Evolutionary conservation across 768 basidiomycete species (phyloP).

Genomic region (Strobilomyces confusus): DNA sequence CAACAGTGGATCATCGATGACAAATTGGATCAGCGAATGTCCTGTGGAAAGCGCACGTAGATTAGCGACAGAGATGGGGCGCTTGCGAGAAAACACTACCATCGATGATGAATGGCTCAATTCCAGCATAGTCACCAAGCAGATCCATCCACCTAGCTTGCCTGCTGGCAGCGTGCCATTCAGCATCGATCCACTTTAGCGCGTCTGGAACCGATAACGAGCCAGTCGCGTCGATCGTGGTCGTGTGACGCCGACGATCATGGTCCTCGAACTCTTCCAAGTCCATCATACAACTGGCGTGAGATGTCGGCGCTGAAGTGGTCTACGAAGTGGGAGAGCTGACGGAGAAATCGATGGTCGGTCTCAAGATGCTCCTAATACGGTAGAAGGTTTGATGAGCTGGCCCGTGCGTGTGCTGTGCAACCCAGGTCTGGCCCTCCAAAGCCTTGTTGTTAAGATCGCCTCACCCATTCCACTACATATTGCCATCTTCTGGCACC

Average conservation of each 20-base stretch:
- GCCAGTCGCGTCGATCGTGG: neutral
- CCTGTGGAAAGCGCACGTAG: slow-evolving; percentile 34
- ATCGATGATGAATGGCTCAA: slow-evolving; percentile 62
- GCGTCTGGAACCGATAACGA: slow-evolving; percentile 20
- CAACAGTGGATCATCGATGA: slow-evolving; percentile 59
- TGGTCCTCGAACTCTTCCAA: slow-evolving; percentile 36
- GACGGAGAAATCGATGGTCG: neutral
- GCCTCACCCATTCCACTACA: no score
- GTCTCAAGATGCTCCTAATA: neutral
- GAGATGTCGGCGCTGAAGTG: neutral
- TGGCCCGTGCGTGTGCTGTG: neutral
- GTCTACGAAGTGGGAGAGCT: neutral
- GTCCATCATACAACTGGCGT: slow-evolving; percentile 29
- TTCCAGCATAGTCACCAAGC: slow-evolving; percentile 66
- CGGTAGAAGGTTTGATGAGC: neutral
- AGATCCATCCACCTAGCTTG: slow-evolving; percentile 62
- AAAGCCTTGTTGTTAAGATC: no score
- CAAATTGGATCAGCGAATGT: slow-evolving; percentile 55
- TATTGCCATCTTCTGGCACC: no score
- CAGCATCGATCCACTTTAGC: slow-evolving; percentile 30
- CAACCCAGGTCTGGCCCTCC: no score
- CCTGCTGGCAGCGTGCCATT: slow-evolving; percentile 40
- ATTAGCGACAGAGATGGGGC: slow-evolving; percentile 1
- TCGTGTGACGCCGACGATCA: neutral
- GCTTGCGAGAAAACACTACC: slow-evolving; percentile 33